These are phyloP conservation scores for Alternaria hordeiaustralica DNA, from an alignment of 2,329 filamentous ascomycete genomes.

Conservation along the genomic window DNA sequence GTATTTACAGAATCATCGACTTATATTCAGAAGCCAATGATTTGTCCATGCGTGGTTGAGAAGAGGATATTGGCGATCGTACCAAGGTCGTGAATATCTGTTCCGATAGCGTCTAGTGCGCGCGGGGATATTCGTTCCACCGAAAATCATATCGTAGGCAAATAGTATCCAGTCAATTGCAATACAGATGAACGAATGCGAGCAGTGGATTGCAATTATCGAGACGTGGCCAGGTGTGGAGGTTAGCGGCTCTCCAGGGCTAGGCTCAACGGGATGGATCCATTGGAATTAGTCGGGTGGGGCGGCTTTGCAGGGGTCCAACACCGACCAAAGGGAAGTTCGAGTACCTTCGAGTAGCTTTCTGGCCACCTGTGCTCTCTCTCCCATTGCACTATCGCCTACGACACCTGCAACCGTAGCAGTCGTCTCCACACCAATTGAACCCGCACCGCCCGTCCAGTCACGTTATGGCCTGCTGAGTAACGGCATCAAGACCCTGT, in stretches of 20 bases:
- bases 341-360: slow-evolving; percentile 25
- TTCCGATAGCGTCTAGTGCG: too few relatives aligned
- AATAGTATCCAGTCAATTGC: not conserved
- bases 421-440: slow-evolving; percentile 16
- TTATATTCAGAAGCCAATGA: not conserved
- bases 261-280: not conserved
- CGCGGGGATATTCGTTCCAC: not conserved
- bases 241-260: slow-evolving; percentile 5
- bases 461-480: slow-evolving; percentile 11
- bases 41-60: not conserved
- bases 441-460: not conserved
- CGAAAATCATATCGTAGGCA: not conserved
- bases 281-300: slow-evolving; percentile 7
- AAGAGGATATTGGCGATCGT: not conserved
- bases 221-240: slow-evolving; percentile 1
- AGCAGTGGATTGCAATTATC: not conserved
- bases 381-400: slow-evolving; percentile 1
- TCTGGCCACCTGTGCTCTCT: slow-evolving; percentile 16
- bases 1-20: not conserved
- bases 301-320: slow-evolving; percentile 14
- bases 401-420: slow-evolving; percentile 2
- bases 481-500: slow-evolving; percentile 6
- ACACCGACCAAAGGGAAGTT: slow-evolving; percentile 10
- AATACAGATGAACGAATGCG: not conserved
- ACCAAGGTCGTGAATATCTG: too few relatives aligned